Evolutionary conservation across 2,329 filamentous ascomycete genomes (phyloP), one percentile per base, ranked within the genome.

Genomic region (Parascedosporium putredinis): DNA sequence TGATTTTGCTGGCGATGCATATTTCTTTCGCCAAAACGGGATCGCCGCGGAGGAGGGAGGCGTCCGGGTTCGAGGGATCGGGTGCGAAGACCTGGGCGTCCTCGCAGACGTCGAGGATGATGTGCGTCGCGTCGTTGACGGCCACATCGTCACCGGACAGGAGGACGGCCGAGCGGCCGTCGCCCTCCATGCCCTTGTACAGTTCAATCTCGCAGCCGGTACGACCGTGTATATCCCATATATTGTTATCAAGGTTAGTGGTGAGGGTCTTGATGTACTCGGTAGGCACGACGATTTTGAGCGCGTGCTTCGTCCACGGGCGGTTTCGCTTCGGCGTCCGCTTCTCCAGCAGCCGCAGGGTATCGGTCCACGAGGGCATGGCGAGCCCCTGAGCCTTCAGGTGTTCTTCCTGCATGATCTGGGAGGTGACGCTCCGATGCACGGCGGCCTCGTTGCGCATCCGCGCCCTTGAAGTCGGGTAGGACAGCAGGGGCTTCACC

Each of bases 311-410:
- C 14, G 59, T 55, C 47, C 56, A 57, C n/a, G 60, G 36, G 7
- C 42, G 60, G 27, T 56, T 59, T 52, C 56, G 58, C 49, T 58
- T 59, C 8, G 61, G 59, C 12, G 69, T 73, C 54, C 58, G 63
- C 12, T 57, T 56, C 53, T 62, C 62, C 52, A 76, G 62, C 3
- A 64, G 53, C 7, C 58, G 52, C 36, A 75, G 62, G 9, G 67
- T 65, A 5, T 58, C 54, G 12, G 60, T 63, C 71, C 71, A 76
- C n/a, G 52, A 40, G 12, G 52, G 52, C 5, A 52, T 43, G 18
- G 45, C 36, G 5, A 33, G 20, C 2, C 36, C 47, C 47, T 31
- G 48, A 20, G 45, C 40, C 29, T 45, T 33, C 22, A 42, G 33
- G 18, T 46, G 14, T 18, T 52, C 23, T 25, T 44, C 40, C n/a